These are phyloP conservation scores for Kalmanozyma brasiliensis DNA, from an alignment of 1,284 basidiomycete genomes.

Conservation along the genomic window DNA sequence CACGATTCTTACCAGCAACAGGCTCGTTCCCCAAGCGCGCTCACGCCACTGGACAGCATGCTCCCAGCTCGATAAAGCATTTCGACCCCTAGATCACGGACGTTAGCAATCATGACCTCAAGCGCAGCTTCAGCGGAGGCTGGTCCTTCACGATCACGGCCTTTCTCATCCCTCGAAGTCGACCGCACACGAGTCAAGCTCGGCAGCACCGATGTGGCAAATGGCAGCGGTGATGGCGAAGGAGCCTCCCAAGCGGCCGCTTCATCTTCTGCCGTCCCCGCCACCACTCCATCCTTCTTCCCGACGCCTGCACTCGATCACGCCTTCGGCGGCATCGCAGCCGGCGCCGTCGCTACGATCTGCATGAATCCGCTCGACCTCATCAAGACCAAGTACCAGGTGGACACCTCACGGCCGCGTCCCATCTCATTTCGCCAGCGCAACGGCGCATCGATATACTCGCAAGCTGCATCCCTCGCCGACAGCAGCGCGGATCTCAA, in stretches of 20 bases:
- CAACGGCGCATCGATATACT: slow-evolving; percentile 1
- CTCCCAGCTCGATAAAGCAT: too few relatives aligned
- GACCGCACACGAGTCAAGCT: slow-evolving; percentile 10
- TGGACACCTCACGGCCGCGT: slow-evolving; percentile 60
- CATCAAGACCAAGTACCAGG: slow-evolving; percentile 94
- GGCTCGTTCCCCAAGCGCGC: too few relatives aligned
- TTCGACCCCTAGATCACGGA: too few relatives aligned
- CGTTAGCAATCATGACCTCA: background rate
- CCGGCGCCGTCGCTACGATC: slow-evolving; percentile 89
- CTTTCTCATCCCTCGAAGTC: background rate
- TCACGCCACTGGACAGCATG: too few relatives aligned
- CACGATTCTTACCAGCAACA: too few relatives aligned
- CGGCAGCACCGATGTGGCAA: slow-evolving; percentile 25
- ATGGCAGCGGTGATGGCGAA: slow-evolving; percentile 15
- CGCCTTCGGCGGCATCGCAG: slow-evolving; percentile 91
- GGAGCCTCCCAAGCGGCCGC: slow-evolving; percentile 17
- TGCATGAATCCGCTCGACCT: slow-evolving; percentile 99
- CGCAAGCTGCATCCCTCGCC: slow-evolving; percentile 10
- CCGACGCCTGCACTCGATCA: slow-evolving; percentile 75
- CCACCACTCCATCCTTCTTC: slow-evolving; percentile 51
- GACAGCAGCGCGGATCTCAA: slow-evolving; percentile 17
- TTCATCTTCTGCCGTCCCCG: slow-evolving; percentile 3
- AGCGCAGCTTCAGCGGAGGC: slow-evolving; percentile 17
- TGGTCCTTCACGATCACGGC: slow-evolving; percentile 13
- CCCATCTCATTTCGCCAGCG: slow-evolving; percentile 22